Evolutionary conservation across 768 basidiomycete genomes (phyloP), one percentile per base, ranked within the genome.

Genomic region (Exidia glandulosa): DNA sequence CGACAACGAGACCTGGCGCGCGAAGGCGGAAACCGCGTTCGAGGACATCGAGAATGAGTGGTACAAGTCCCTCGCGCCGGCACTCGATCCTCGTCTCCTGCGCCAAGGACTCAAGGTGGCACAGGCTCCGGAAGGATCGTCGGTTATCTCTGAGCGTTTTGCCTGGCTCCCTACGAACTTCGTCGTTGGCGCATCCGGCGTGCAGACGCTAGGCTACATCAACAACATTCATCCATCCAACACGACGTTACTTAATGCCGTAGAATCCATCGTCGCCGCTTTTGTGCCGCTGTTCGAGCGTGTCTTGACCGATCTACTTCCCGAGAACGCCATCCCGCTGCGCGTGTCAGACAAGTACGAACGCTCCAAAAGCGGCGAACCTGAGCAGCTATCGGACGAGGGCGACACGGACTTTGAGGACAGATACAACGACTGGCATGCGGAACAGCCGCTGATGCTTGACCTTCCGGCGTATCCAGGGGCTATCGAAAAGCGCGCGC

Each of bases 261-360:
- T 80, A 5, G 68, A 72, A 60, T 60, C 59, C 16, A 63, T 76
- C 29, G 66, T 82, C 4, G 63, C 69, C 1, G 60, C 62, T 1
- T 73, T 76, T 36, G 62, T 82, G 13, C 80, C 81, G 14, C 67
- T 82, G 13, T 80, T 82, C 65, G 81, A 81, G 62, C 77, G 76
- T 59, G 71, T 74, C n/a, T 72, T 82, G 12, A 81, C 80, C 1
- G 81, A 82, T 63, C 66, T 81, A 34, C 79, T 81, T 61, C 69
- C 75, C 31, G 77, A 77, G 62, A 81, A 82, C 61, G 77, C 78
- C 2, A 66, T 77, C 1, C 57, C 57, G 12, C 77, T 71, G 56
- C 72, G 80, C 9, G 79, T 81, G 36, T 64, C 68, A n/a, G 76
- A 76, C 0, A 58, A 71, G 2, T 77, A 72, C 63, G 66, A 65